Conservation (phyloP, 805 yeast species). For the Lipomyces orientalis region DNA sequence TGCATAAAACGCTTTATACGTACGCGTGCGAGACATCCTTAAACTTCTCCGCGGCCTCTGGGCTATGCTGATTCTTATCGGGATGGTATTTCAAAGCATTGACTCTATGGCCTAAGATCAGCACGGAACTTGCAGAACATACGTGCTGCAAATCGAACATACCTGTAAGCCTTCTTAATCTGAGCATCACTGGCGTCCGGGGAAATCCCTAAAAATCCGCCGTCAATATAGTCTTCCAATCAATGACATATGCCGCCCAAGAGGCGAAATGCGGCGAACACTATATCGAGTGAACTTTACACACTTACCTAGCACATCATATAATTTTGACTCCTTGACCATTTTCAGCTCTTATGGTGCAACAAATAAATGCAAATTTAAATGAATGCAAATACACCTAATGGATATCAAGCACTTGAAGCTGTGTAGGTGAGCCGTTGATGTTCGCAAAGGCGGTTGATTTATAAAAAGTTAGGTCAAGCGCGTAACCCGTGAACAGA, state of each 20-base stretch:
- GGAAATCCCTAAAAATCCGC: conserved; percentile 49
- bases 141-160: neutral
- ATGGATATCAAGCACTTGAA: neutral
- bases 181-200: conserved; percentile 60
- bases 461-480: neutral
- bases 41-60: conserved; percentile 93
- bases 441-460: neutral
- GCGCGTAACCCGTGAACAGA: conserved; percentile 2
- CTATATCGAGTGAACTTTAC: neutral
- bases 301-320: conserved; percentile 61
- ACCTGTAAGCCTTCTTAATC: conserved; percentile 74
- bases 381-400: neutral
- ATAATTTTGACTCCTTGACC: conserved; percentile 72
- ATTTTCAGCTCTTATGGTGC: conserved; percentile 45
- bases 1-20: conserved; percentile 40
- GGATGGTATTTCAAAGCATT: conserved; percentile 82
- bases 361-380: conserved; percentile 1
- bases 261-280: neutral
- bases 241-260: neutral
- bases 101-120: conserved; percentile 48
- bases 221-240: neutral
- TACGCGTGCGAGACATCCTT: conserved; percentile 86
- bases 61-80: conserved; percentile 69
- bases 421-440: neutral
- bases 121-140: neutral